phyloP scores from a whole-genome alignment of 1,284 basidiomycete species.

The Microbotryomycetes sp. region DNA sequence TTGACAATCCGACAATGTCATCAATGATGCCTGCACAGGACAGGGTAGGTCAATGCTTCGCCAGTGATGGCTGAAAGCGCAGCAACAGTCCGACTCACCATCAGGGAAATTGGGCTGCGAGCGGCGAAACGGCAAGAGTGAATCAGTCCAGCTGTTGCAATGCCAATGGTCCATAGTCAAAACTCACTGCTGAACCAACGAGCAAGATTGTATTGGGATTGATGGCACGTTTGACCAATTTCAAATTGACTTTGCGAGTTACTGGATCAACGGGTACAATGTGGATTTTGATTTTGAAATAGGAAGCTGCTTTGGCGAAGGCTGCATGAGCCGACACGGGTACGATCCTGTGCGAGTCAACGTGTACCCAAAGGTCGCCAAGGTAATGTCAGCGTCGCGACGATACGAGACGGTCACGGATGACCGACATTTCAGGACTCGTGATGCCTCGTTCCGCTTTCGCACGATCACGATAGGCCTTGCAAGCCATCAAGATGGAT shows the following conservation, averaged over 20 bases:
- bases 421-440: slow-evolving; percentile 78
- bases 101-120: slow-evolving; percentile 75
- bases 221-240: slow-evolving; percentile 70
- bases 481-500: slow-evolving; percentile 88
- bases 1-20: slow-evolving; percentile 73
- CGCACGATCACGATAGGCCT: slow-evolving; percentile 93
- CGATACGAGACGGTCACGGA: neutral
- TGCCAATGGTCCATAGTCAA: neutral
- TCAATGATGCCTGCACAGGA: slow-evolving; percentile 53
- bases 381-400: neutral
- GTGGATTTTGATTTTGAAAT: slow-evolving; percentile 89
- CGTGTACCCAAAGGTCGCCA: neutral
- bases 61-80: slow-evolving; percentile 12
- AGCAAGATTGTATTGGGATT: slow-evolving; percentile 77
- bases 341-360: slow-evolving; percentile 56
- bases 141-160: neutral
- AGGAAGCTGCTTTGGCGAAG: slow-evolving; percentile 76
- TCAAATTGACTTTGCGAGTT: slow-evolving; percentile 75
- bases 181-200: slow-evolving; percentile 23
- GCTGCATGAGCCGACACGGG: slow-evolving; percentile 85
- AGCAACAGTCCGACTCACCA: slow-evolving; percentile 19
- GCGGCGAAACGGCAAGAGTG: slow-evolving; percentile 2
- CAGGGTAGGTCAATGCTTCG: slow-evolving; percentile 23
- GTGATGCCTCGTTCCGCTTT: slow-evolving; percentile 74
- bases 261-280: slow-evolving; percentile 74